A percentile compares a stretch with the other conserved stretches of the same genome.
Conservation (phyloP, 192 early-diverging fungal genomes). For the Dispira parvispora region DNA sequence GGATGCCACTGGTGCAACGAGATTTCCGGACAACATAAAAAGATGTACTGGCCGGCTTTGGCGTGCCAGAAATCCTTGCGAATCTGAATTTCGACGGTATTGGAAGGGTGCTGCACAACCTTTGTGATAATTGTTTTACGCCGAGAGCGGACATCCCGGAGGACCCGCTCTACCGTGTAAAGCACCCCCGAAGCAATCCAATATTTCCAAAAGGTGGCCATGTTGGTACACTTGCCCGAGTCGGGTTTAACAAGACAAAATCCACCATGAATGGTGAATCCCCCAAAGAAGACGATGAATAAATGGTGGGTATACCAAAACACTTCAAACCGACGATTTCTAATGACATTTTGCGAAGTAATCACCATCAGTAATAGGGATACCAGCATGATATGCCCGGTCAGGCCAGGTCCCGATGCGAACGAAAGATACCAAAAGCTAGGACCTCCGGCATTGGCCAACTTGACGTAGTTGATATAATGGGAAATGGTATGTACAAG, state of each 20-base stretch:
- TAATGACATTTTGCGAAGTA: constrained; percentile 40
- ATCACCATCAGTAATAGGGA: constrained; percentile 64
- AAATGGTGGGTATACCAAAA: constrained; percentile 84
- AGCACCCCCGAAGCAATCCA: constrained; percentile 44
- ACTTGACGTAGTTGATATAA: constrained; percentile 58
- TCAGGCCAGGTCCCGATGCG: constrained; percentile 57
- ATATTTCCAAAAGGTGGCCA: constrained; percentile 66
- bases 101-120: constrained; percentile 67
- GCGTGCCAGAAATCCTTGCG: constrained; percentile 38
- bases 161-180: constrained; percentile 54
- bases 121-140: constrained; percentile 52
- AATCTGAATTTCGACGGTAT: constrained; percentile 68
- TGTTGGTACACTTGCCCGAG: constrained; percentile 23
- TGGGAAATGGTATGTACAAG: constrained; percentile 52
- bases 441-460: constrained; percentile 13
- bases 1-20: constrained; percentile 64
- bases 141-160: constrained; percentile 52
- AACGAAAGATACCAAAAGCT: constrained; percentile 33
- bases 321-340: constrained; percentile 34
- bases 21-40: constrained; percentile 55
- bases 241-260: constrained; percentile 71
- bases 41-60: constrained; percentile 66
- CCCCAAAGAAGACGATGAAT: constrained; percentile 70
- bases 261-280: constrained; percentile 58
- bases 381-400: constrained; percentile 58